phyloP scores from a whole-genome alignment of 2,329 filamentous ascomycete species.

The Trichoderma guizhouense region DNA sequence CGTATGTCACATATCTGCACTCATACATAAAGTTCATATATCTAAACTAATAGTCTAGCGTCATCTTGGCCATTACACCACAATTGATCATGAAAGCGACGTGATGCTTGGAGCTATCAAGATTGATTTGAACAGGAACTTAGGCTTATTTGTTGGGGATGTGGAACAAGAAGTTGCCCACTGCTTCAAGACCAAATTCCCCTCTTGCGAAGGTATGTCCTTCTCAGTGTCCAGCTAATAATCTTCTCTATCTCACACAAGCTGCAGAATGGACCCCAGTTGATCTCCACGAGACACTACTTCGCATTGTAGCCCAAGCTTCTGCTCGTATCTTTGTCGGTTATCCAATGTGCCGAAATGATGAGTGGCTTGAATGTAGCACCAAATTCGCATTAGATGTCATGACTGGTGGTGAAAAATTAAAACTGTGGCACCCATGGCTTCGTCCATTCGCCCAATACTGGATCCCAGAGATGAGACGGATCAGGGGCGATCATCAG shows the following conservation, averaged over 20 bases:
- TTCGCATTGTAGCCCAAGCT: background rate
- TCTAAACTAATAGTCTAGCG: background rate
- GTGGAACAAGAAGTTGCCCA: background rate
- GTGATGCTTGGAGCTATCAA: slow-evolving; percentile 2
- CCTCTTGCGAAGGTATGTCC: background rate
- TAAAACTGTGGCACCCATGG: background rate
- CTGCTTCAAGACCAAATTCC: background rate
- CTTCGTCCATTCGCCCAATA: slow-evolving; percentile 36
- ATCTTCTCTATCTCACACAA: background rate
- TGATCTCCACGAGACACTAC: background rate
- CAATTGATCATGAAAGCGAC: background rate
- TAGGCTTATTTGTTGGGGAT: background rate
- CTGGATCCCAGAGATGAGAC: background rate
- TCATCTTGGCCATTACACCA: background rate
- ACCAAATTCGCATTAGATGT: slow-evolving; percentile 49
- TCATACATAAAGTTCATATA: background rate
- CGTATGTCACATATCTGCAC: background rate
- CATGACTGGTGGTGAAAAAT: slow-evolving; percentile 39
- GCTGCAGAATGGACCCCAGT: slow-evolving; percentile 1
- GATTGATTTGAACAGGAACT: background rate
- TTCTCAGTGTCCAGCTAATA: background rate
- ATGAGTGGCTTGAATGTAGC: slow-evolving; percentile 52
- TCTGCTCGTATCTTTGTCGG: slow-evolving; percentile 48
- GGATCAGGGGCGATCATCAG: background rate
- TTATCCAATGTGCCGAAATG: slow-evolving; percentile 46